A percentile compares a stretch with the other conserved stretches of the same genome.
phyloP scores from a whole-genome alignment of 2,329 filamentous ascomycete species.

The Alternaria sp. region DNA sequence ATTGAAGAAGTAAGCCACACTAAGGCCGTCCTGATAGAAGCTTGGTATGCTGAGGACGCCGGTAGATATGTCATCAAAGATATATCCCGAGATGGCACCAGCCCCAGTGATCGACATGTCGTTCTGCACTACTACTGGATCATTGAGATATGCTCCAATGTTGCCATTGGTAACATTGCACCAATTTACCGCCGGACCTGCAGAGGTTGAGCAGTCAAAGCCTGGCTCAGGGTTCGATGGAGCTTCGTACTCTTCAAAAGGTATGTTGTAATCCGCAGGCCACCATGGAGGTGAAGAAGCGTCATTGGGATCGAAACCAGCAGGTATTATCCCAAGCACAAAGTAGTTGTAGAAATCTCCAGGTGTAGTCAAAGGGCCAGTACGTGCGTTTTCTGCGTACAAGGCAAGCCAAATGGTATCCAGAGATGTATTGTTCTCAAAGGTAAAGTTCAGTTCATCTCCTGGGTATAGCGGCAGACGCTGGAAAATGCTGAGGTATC shows the following conservation, averaged over 20 bases:
- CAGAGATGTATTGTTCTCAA: background rate
- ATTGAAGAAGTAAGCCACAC: constrained; percentile 28
- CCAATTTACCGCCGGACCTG: background rate
- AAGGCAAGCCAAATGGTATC: background rate
- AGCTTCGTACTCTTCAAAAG: background rate
- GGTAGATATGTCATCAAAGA: constrained; percentile 48
- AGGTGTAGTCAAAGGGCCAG: constrained; percentile 48
- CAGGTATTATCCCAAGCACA: constrained; percentile 33
- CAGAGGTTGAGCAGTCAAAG: background rate
- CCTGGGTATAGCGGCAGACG: constrained; percentile 42
- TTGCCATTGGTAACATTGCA: background rate
- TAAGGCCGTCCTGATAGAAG: constrained; percentile 39
- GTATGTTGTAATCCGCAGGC: background rate
- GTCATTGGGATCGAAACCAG: constrained; percentile 28
- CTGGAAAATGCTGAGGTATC: constrained; percentile 18
- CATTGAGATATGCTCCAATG: constrained; percentile 32
- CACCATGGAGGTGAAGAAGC: too few species aligned
- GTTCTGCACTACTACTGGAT: constrained; percentile 28
- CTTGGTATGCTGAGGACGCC: constrained; percentile 55
- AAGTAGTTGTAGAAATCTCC: constrained; percentile 58
- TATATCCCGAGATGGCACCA: constrained; percentile 53
- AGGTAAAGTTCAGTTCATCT: constrained; percentile 6
- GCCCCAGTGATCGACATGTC: constrained; percentile 24
- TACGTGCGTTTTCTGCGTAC: background rate
- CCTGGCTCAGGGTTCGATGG: background rate